phyloP scores from a whole-genome alignment of 768 basidiomycete species.

The Tricholomella constricta region DNA sequence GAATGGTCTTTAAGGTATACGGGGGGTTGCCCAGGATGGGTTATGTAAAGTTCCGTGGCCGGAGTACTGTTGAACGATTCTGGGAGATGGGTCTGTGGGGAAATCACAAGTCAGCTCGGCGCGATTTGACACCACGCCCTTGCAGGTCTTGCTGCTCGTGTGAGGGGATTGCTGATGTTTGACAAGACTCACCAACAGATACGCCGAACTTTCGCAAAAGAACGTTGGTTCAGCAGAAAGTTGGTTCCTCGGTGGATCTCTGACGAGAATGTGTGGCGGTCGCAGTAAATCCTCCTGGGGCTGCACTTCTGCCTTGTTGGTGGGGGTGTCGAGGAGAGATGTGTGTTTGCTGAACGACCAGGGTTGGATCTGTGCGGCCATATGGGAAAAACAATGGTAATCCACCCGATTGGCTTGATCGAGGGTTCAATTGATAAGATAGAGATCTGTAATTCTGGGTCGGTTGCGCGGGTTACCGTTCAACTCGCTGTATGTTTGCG shows the following conservation, averaged over 20 bases:
- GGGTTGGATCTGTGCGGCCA: slow-evolving; percentile 13
- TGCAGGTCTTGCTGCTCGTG: slow-evolving; percentile 10
- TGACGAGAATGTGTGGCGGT: slow-evolving; percentile 22
- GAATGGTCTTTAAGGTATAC: slow-evolving; percentile 2
- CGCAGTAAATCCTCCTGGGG: slow-evolving; percentile 6
- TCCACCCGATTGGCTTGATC: slow-evolving; percentile 8
- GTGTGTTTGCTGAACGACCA: slow-evolving; percentile 11
- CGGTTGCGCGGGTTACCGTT: neutral
- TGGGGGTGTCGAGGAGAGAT: slow-evolving; percentile 15
- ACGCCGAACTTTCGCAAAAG: slow-evolving; percentile 18
- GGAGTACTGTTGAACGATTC: slow-evolving; percentile 7
- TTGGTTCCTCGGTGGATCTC: slow-evolving; percentile 32
- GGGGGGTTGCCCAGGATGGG: slow-evolving; percentile 8
- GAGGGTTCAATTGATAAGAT: slow-evolving; percentile 10
- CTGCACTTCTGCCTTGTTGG: slow-evolving; percentile 5
- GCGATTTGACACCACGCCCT: slow-evolving; percentile 14
- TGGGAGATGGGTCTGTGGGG: slow-evolving; percentile 21
- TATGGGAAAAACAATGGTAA: slow-evolving; percentile 17
- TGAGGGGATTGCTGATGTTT: slow-evolving; percentile 6
- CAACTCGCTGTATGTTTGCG: neutral
- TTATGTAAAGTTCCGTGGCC: slow-evolving; percentile 18
- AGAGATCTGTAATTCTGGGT: slow-evolving; percentile 1
- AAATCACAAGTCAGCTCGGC: slow-evolving; percentile 18
- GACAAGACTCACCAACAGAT: slow-evolving; percentile 30
- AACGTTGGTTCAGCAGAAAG: slow-evolving; percentile 23